Evolutionary conservation across 345 rosid species (phyloP).

Genomic region (Populus nigra): DNA sequence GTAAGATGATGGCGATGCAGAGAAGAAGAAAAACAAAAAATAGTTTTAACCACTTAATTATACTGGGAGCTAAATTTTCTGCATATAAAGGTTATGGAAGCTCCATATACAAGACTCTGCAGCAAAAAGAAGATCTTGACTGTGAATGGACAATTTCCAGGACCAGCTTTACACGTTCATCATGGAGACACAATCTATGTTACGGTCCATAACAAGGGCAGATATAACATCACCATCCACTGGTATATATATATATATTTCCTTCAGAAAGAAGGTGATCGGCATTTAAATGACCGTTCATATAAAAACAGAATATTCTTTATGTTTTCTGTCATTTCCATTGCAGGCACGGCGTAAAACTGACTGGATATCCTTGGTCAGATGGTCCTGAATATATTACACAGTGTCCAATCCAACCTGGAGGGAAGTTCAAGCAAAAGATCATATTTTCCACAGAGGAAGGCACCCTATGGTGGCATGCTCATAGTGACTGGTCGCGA

Average conservation of each 20-base stretch:
- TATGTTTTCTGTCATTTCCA: slow-evolving; percentile 11
- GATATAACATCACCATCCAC: slow-evolving; percentile 32
- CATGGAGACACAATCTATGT: slow-evolving; percentile 29
- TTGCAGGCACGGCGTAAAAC: slow-evolving; percentile 46
- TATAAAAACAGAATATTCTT: no score
- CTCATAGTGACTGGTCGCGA: slow-evolving; percentile 41
- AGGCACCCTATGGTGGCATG: slow-evolving; percentile 47
- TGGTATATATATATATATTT: slow-evolving; percentile 36
- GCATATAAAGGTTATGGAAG: slow-evolving; percentile 22
- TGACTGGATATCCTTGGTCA: slow-evolving; percentile 39
- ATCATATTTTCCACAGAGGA: slow-evolving; percentile 24
- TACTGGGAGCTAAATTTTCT: background rate
- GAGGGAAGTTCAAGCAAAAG: slow-evolving; percentile 24
- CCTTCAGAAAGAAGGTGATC: slow-evolving; percentile 31
- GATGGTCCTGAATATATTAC: slow-evolving; percentile 47
- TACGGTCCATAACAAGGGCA: slow-evolving; percentile 21
- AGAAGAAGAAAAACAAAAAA: no score
- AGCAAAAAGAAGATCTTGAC: slow-evolving; percentile 29
- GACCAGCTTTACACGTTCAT: slow-evolving; percentile 28
- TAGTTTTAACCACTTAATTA: background rate
- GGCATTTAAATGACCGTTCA: slow-evolving; percentile 36
- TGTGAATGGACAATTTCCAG: slow-evolving; percentile 33
- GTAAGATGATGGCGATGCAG: no score
- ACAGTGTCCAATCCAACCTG: slow-evolving; percentile 37
- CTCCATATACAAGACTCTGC: slow-evolving; percentile 11